Evolutionary conservation across 306 rosid genomes (phyloP).

Genomic region (Prunus persica): Prunus_persica_NCBIv2 NC_034010.1:24184001-24184500

Average conservation of each 20-base stretch:
- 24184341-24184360: not conserved
- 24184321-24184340: not conserved
- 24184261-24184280: conserved; percentile 61
- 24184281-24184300: conserved; percentile 18
- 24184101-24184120: conserved; percentile 37
- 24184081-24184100: conserved; percentile 19
- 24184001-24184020: conserved; percentile 1
- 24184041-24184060: not conserved
- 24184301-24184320: not conserved
- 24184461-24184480: conserved; percentile 9
- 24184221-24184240: conserved; percentile 59
- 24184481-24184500: conserved; percentile 1
- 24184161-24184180: conserved; percentile 95
- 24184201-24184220: conserved; percentile 96
- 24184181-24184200: conserved; percentile 79
- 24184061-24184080: not conserved
- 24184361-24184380: conserved; percentile 12
- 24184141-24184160: conserved; percentile 87
- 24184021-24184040: not conserved
- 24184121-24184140: conserved; percentile 96
- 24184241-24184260: conserved; percentile 10
- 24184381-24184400: not conserved
- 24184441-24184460: not conserved
- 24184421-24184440: not conserved
- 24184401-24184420: not conserved